Base-by-base conservation (phyloP, 805 yeast genomes). In the Ogataea pignaliae region DNA sequence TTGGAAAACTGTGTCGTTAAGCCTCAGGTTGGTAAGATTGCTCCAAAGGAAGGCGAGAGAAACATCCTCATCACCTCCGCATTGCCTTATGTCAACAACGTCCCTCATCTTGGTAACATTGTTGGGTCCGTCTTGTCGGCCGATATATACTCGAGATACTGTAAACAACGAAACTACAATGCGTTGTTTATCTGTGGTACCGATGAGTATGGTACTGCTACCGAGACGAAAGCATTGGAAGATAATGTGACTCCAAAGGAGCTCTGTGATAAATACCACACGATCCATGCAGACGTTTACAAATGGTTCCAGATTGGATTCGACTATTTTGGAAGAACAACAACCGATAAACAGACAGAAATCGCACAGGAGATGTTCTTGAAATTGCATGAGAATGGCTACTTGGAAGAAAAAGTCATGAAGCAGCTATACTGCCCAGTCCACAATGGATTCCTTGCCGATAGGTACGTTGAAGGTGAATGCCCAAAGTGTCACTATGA, bases 161-260 rank as follows among this genome's bases (percentile, higher is more conserved):
- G 86, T 63, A 90, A 89, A 66, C 82, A 84, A 56, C 81, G 97
- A 72, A 86, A 88, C 65, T 83, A 84, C 70, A 93, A 90, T 64
- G 74, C 96, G 16, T 70, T 93, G 52, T 93, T 72, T 60, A 69
- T 93, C 45, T 89, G 99, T 68, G 99, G 99, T 70, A 93, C 99
- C 33, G 99, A 93, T 64, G 99, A 93, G 70, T 93, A 93, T 64
- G 99, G 99, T 64, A 93, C 99, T 45, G 99, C 99, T 38, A 93
- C 99, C 13, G 99, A 93, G 68, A 93, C 99, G 28, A 93, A 91
- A 69, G 99, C 99, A 10, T 70, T 93, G 40, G 98, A 91, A 64
- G 99, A 93, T 61, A 82, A 85, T 35, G 85, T 87, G 47, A 77
- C 95, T 3, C 99, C 99, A 40, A 72, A 79, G 56, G 84, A 88